A percentile compares a stretch with the other conserved stretches of the same genome.
Evolutionary conservation across 2,329 filamentous ascomycete species (phyloP).

Genomic region (Stagonosporopsis chrysanthemi): DNA sequence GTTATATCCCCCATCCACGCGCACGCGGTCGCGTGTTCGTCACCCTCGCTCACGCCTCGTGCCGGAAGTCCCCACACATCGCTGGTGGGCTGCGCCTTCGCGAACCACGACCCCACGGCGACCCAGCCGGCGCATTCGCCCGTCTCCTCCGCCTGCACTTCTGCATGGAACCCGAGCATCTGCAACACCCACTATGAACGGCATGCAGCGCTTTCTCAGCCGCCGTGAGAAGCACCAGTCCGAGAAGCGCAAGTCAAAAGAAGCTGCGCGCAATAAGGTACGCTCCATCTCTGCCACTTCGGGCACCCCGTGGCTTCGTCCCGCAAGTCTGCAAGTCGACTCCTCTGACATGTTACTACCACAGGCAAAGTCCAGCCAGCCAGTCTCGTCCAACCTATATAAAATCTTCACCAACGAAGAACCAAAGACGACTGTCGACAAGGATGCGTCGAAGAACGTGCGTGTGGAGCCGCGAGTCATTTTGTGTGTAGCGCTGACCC

Average conservation of each 20-base stretch:
- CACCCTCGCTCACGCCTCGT: neutral
- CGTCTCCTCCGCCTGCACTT: slow-evolving; percentile 8
- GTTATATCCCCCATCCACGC: neutral
- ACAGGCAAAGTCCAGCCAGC: slow-evolving; percentile 36
- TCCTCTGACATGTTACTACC: slow-evolving; percentile 38
- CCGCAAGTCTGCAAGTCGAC: slow-evolving; percentile 1
- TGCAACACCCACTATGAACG: slow-evolving; percentile 52
- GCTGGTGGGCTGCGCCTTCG: neutral
- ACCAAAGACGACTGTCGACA: slow-evolving; percentile 58
- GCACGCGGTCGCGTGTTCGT: slow-evolving; percentile 17
- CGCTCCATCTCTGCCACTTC: slow-evolving; percentile 27
- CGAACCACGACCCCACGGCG: neutral
- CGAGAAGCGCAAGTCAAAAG: slow-evolving; percentile 48
- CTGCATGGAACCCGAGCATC: slow-evolving; percentile 29
- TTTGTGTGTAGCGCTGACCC: slow-evolving; percentile 11
- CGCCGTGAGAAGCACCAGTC: slow-evolving; percentile 66
- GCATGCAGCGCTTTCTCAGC: slow-evolving; percentile 72
- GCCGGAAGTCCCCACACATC: neutral
- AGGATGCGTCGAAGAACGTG: slow-evolving; percentile 63
- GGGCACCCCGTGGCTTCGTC: too few species aligned
- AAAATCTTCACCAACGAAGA: slow-evolving; percentile 70
- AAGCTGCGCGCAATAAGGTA: slow-evolving; percentile 44
- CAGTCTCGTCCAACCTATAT: slow-evolving; percentile 60
- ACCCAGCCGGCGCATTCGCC: slow-evolving; percentile 11
- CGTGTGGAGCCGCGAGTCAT: slow-evolving; percentile 1